Conservation (phyloP, 2,329 filamentous ascomycete genomes). For the Aureobasidium musti region DNA sequence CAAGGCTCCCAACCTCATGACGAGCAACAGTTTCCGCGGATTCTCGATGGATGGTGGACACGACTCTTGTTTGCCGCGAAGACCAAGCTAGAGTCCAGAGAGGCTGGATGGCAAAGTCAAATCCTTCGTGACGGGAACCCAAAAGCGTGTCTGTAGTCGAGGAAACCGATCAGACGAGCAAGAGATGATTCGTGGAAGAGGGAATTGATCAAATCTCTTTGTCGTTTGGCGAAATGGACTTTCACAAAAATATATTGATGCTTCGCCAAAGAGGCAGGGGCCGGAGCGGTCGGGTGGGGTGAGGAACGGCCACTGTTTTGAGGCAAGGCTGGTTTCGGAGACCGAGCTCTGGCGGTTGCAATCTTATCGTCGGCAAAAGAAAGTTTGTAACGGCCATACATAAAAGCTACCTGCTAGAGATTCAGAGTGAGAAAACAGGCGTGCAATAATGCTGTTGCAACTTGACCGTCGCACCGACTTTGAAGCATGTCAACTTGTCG, state of each 20-base stretch:
- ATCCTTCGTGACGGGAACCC: neutral
- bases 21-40: neutral
- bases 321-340: slow-evolving; percentile 9
- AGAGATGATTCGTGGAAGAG: slow-evolving; percentile 10
- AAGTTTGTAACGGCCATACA: slow-evolving; percentile 15
- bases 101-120: neutral
- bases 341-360: slow-evolving; percentile 21
- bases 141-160: neutral
- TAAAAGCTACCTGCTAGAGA: neutral
- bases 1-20: slow-evolving; percentile 13
- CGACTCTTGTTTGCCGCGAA: neutral
- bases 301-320: neutral
- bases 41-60: slow-evolving; percentile 1
- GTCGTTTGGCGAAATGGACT: slow-evolving; percentile 7
- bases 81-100: neutral
- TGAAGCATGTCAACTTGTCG: neutral
- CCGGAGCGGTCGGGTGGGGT: neutral
- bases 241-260: slow-evolving; percentile 7
- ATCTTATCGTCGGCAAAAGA: slow-evolving; percentile 24
- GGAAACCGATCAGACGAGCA: neutral
- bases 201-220: slow-evolving; percentile 1
- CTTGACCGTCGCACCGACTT: neutral
- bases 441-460: neutral
- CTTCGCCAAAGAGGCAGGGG: neutral
- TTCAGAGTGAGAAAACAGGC: neutral